phyloP scores from a whole-genome alignment of 1,284 basidiomycete genomes.

The Exobasidium cylindrosporum region DNA sequence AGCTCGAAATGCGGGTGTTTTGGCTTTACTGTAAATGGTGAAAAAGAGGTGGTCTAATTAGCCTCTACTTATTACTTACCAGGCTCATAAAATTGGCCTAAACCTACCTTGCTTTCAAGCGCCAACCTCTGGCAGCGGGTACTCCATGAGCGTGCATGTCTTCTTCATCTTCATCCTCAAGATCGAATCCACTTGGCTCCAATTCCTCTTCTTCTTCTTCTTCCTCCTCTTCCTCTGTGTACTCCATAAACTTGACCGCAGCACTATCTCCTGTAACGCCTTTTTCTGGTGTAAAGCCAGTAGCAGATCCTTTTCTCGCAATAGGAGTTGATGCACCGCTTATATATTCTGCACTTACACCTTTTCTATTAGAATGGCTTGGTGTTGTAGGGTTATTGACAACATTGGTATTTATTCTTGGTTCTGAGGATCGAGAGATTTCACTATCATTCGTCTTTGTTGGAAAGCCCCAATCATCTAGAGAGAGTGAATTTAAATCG shows the following conservation, averaged over 20 bases:
- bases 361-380: not conserved
- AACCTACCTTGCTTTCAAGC: constrained; percentile 24
- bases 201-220: constrained; percentile 25
- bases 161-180: constrained; percentile 46
- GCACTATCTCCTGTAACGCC: not conserved
- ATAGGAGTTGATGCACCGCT: not conserved
- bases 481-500: constrained; percentile 28
- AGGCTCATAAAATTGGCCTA: too few species aligned
- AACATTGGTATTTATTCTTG: not conserved
- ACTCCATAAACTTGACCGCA: not conserved
- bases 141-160: constrained; percentile 54
- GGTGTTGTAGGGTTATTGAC: too few species aligned
- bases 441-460: not conserved
- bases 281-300: not conserved
- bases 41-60: too few species aligned
- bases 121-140: constrained; percentile 47
- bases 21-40: constrained; percentile 23
- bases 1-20: constrained; percentile 31
- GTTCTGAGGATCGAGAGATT: not conserved
- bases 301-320: not conserved
- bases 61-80: constrained; percentile 16
- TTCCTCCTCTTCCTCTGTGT: constrained; percentile 16
- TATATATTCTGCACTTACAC: not conserved
- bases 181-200: constrained; percentile 24
- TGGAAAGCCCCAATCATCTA: constrained; percentile 22